These are phyloP conservation scores for Diaporthe sp. DNA, from an alignment of 2,329 filamentous ascomycete species.

Conservation along the genomic window DNA sequence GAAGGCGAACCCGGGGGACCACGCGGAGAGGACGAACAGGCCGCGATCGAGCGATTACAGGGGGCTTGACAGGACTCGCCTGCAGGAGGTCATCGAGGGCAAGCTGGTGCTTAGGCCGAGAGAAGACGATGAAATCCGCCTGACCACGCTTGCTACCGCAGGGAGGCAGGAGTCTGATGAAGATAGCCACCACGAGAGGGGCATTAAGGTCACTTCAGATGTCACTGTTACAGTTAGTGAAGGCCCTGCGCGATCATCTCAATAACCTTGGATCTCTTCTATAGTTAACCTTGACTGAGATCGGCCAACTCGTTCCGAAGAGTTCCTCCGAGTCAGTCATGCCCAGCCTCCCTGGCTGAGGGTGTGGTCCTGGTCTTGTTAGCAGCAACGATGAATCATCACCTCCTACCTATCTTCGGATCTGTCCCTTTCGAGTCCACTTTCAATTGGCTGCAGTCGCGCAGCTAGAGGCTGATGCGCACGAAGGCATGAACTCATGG, in stretches of 20 bases:
- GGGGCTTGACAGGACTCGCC: constrained; percentile 6
- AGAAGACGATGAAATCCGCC: constrained; percentile 23
- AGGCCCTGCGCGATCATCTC: neutral
- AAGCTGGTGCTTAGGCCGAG: constrained; percentile 24
- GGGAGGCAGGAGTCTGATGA: constrained; percentile 15
- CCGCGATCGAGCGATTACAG: constrained; percentile 25
- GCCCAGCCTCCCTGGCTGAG: constrained; percentile 1
- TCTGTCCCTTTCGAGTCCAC: neutral
- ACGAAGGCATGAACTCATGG: constrained; percentile 4
- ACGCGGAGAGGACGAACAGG: constrained; percentile 15
- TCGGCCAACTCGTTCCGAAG: neutral
- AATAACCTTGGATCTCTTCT: constrained; percentile 9
- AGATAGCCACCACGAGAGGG: constrained; percentile 1
- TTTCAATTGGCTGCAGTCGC: neutral
- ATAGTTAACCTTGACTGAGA: constrained; percentile 4
- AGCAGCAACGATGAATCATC: constrained; percentile 29
- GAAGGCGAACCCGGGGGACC: neutral
- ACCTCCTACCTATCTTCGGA: neutral
- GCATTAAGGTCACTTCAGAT: constrained; percentile 14
- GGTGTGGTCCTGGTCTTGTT: constrained; percentile 15
- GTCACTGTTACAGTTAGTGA: constrained; percentile 26
- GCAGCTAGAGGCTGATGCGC: neutral
- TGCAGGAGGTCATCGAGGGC: constrained; percentile 17
- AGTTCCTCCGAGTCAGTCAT: constrained; percentile 12
- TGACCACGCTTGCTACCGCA: constrained; percentile 14